A percentile compares a stretch with the other conserved stretches of the same genome.
Evolutionary conservation across 176 grass and related monocot genomes (phyloP).

Genomic region (Triticum timopheevii): DNA sequence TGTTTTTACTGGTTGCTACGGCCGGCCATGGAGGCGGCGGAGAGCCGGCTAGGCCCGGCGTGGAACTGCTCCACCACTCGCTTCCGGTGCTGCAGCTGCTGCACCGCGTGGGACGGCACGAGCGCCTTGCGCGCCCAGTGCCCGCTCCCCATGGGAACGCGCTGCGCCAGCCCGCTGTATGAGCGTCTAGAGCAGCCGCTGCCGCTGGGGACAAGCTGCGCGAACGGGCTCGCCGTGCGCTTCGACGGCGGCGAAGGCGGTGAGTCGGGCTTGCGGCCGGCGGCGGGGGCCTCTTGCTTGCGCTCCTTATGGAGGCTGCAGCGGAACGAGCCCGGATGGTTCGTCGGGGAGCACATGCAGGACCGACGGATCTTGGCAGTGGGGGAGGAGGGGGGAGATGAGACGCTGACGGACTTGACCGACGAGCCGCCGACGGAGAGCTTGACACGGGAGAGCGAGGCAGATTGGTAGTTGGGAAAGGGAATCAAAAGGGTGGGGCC

Average conservation of each 20-base stretch:
- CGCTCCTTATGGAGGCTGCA: conserved; percentile 65
- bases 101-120: conserved; percentile 37
- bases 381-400: background rate
- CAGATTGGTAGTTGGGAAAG: conserved; percentile 37
- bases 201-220: background rate
- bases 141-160: conserved; percentile 50
- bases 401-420: conserved; percentile 30
- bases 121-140: conserved; percentile 53
- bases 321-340: conserved; percentile 67
- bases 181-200: background rate
- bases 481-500: background rate
- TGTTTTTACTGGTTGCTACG: background rate
- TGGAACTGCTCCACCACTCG: conserved; percentile 25
- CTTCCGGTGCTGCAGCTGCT: conserved; percentile 48
- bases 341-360: conserved; percentile 75
- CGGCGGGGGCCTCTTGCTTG: background rate
- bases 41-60: conserved; percentile 46
- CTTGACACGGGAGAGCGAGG: conserved; percentile 46
- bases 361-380: background rate
- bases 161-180: conserved; percentile 45
- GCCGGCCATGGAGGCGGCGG: conserved; percentile 28
- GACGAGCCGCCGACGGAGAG: conserved; percentile 22
- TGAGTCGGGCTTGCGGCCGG: background rate
- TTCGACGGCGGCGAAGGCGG: background rate
- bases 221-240: background rate